phyloP scores from a whole-genome alignment of 2,329 filamentous ascomycete species.

The Davidsoniella eucalypti region DNA sequence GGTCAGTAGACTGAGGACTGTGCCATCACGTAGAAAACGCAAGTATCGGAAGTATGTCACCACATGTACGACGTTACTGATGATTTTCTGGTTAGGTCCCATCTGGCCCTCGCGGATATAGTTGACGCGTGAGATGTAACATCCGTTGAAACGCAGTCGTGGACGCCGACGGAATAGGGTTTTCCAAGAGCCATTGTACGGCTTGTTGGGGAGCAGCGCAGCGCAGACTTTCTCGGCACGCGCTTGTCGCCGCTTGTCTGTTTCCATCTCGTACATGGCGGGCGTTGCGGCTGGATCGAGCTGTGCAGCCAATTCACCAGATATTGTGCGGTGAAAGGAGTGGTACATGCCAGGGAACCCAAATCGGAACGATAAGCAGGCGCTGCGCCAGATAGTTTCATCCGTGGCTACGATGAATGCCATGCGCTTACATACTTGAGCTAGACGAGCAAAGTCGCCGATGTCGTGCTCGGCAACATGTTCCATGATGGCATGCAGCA shows the following conservation, averaged over 20 bases:
- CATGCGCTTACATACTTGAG: slow-evolving; percentile 71
- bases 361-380: slow-evolving; percentile 53
- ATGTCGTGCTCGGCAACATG: slow-evolving; percentile 60
- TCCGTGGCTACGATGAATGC: slow-evolving; percentile 75
- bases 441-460: slow-evolving; percentile 56
- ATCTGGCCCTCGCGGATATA: slow-evolving; percentile 73
- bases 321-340: slow-evolving; percentile 46
- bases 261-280: slow-evolving; percentile 16
- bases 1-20: slow-evolving; percentile 62
- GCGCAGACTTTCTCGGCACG: slow-evolving; percentile 12
- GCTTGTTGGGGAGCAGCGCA: slow-evolving; percentile 22
- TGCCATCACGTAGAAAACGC: slow-evolving; percentile 83
- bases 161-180: slow-evolving; percentile 68
- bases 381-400: slow-evolving; percentile 67
- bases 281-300: background rate
- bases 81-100: slow-evolving; percentile 53
- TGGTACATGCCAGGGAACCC: slow-evolving; percentile 79
- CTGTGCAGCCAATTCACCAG: background rate
- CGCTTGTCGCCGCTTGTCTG: slow-evolving; percentile 13
- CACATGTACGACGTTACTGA: slow-evolving; percentile 74
- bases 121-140: slow-evolving; percentile 94
- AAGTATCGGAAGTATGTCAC: slow-evolving; percentile 97
- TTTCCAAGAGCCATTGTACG: slow-evolving; percentile 39
- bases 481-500: slow-evolving; percentile 62
- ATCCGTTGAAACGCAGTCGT: slow-evolving; percentile 81